Conservation (phyloP, 2,329 filamentous ascomycete species). For the Graphilbum fragrans region DNA sequence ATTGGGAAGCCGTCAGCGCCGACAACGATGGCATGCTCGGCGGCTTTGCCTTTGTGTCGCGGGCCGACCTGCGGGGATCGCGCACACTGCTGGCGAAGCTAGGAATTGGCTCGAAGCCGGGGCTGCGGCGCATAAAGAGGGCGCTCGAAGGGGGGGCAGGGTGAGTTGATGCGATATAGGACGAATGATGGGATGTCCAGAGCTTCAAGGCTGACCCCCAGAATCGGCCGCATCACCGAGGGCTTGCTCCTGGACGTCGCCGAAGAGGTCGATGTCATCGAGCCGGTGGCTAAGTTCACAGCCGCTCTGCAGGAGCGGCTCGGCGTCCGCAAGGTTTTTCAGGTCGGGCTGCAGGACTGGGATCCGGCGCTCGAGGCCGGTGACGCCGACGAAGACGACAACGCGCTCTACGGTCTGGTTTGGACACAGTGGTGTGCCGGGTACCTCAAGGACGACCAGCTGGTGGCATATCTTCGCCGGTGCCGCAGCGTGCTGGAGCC, state of each 20-base stretch:
- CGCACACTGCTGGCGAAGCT: conserved; percentile 61
- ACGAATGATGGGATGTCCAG: neutral
- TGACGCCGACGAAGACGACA: conserved; percentile 13
- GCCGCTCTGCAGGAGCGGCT: conserved; percentile 41
- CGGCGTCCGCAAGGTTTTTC: conserved; percentile 53
- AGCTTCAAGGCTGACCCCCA: conserved; percentile 14
- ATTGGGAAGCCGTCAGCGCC: conserved; percentile 34
- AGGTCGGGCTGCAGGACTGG: conserved; percentile 66
- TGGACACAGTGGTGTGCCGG: conserved; percentile 90
- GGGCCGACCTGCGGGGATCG: conserved; percentile 59
- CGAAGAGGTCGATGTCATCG: conserved; percentile 67
- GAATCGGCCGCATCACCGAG: conserved; percentile 74
- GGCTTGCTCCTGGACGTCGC: conserved; percentile 62
- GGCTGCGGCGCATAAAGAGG: conserved; percentile 15
- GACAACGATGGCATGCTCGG: conserved; percentile 66
- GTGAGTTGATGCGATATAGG: too few relatives aligned
- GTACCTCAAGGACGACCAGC: conserved; percentile 63
- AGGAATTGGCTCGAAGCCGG: conserved; percentile 27
- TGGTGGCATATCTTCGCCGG: conserved; percentile 53
- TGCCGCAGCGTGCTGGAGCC: conserved; percentile 34
- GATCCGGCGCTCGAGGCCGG: conserved; percentile 22
- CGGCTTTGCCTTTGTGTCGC: conserved; percentile 51
- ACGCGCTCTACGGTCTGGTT: conserved; percentile 57
- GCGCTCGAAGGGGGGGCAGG: conserved; percentile 29
- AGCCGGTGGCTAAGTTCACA: conserved; percentile 77